Conservation (phyloP, 75 land plant species). For the Cunninghamia lanceolata region DNA sequence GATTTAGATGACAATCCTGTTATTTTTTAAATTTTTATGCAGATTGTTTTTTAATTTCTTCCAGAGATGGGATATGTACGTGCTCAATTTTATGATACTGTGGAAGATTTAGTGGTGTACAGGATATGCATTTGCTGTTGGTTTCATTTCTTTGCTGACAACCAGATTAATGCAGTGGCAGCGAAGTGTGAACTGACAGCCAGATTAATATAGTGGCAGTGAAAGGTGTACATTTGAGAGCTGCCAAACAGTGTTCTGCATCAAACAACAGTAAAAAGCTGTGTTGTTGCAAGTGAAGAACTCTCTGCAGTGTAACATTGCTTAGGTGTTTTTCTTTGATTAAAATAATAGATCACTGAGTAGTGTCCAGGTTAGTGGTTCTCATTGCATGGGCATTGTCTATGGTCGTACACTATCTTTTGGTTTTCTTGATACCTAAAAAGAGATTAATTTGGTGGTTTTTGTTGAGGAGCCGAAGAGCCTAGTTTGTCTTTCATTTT, state of each 20-base stretch:
- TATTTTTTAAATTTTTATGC: neutral
- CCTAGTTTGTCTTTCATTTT: neutral
- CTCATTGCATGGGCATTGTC: neutral
- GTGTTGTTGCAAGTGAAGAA: neutral
- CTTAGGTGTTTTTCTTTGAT: neutral
- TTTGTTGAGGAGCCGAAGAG: neutral
- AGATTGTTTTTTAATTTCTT: neutral
- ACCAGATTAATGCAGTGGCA: neutral
- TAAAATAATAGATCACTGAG: neutral
- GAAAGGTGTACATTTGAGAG: constrained; percentile 8
- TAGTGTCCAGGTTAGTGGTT: neutral
- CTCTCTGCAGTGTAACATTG: neutral
- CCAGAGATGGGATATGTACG: neutral
- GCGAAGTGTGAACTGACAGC: neutral
- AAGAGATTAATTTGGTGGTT: neutral
- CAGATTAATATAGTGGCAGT: neutral
- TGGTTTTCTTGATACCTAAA: neutral
- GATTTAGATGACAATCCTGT: neutral
- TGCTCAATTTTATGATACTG: neutral
- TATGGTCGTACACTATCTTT: neutral
- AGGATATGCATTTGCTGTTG: neutral
- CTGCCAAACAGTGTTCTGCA: neutral
- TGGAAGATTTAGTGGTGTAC: neutral
- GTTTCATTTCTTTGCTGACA: neutral
- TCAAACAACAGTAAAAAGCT: neutral